Conservation (phyloP, 805 yeast genomes). For the Candida sithepensis region DNA sequence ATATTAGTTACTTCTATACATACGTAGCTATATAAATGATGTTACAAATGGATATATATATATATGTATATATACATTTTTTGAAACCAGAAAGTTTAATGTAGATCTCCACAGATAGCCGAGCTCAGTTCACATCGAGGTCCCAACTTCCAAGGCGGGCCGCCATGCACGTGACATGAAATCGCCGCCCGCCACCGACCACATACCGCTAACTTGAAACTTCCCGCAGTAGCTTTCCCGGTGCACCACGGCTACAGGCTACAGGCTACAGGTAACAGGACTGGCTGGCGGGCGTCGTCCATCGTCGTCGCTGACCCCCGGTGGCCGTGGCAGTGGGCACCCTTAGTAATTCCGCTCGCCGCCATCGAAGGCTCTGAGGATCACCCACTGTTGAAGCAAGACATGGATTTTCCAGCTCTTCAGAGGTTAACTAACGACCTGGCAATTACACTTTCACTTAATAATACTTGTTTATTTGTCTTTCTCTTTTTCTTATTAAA, state of each 20-base stretch:
- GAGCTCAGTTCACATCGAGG: not conserved
- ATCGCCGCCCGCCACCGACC: not conserved
- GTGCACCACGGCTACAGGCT: no score
- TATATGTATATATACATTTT: no score
- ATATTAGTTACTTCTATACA: not conserved
- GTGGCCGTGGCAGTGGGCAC: not conserved
- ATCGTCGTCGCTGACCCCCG: not conserved
- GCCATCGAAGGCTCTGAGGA: not conserved
- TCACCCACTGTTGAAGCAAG: not conserved
- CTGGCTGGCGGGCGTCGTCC: no score
- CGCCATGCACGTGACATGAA: not conserved
- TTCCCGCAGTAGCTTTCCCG: no score
- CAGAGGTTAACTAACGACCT: no score
- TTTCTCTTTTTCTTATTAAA: not conserved
- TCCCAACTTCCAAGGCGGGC: not conserved
- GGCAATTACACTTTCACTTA: no score
- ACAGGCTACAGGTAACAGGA: no score
- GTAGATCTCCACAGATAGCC: no score
- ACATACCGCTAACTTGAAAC: no score
- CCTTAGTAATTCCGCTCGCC: conserved; percentile 1
- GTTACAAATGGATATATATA: no score
- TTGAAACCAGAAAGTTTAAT: no score
- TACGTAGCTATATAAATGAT: not conserved
- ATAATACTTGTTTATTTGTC: no score
- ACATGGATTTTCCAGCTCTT: not conserved